Evolutionary conservation across 2,329 filamentous ascomycete species (phyloP).

Genomic region (Epichloe sp.): DNA sequence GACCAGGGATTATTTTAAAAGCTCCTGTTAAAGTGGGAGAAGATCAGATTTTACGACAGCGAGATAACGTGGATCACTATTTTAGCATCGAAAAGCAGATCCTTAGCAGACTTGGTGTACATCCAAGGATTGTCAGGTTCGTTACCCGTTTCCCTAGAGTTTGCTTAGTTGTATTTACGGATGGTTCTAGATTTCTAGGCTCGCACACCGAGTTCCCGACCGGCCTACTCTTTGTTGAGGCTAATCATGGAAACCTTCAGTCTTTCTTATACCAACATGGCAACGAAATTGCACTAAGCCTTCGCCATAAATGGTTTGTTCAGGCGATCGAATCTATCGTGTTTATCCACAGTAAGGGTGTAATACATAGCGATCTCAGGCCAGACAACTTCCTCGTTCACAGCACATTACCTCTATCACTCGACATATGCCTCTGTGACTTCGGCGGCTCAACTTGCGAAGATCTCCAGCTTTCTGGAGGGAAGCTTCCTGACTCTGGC

Average conservation of each 20-base stretch:
- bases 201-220: background rate
- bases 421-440: background rate
- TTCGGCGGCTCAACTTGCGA: background rate
- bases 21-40: constrained; percentile 2
- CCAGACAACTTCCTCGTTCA: background rate
- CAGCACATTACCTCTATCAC: background rate
- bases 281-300: background rate
- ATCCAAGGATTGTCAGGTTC: constrained; percentile 6
- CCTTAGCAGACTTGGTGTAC: constrained; percentile 4
- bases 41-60: constrained; percentile 4
- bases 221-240: background rate
- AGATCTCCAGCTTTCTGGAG: background rate
- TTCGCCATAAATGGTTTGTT: background rate
- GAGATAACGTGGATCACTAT: constrained; percentile 3
- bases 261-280: background rate
- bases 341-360: background rate
- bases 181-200: background rate
- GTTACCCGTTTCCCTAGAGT: background rate
- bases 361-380: background rate
- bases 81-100: constrained; percentile 7
- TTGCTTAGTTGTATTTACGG: background rate
- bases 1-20: constrained; percentile 6
- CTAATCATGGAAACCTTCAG: no score
- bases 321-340: background rate
- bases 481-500: background rate